Conservation (phyloP, 1,284 basidiomycete genomes). For the Omphalotus olearius region DNA sequence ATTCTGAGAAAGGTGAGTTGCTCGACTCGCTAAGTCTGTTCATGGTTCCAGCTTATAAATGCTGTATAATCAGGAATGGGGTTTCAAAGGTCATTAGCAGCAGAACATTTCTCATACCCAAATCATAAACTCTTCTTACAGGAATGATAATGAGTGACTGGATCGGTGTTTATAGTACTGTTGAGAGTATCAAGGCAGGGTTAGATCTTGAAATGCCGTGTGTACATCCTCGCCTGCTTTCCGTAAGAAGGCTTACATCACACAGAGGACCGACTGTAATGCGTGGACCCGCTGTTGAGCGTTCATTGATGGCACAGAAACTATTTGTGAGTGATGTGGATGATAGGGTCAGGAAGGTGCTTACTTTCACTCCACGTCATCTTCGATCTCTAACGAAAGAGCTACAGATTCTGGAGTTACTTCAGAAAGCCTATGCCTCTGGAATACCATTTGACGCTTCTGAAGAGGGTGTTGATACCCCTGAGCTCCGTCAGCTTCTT, state of each 20-base stretch:
- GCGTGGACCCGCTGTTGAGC: conserved; percentile 39
- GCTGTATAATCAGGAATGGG: conserved; percentile 35
- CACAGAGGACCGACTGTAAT: conserved; percentile 40
- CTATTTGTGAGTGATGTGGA: conserved; percentile 35
- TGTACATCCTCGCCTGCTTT: conserved; percentile 9
- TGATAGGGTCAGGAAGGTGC: conserved; percentile 32
- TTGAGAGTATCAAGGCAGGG: conserved; percentile 49
- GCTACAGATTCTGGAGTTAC: conserved; percentile 33
- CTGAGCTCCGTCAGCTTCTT: conserved; percentile 36
- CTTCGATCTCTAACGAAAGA: conserved; percentile 19
- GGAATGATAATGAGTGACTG: conserved; percentile 48
- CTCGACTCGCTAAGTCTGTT: neutral
- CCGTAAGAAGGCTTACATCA: neutral
- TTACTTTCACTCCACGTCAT: conserved; percentile 7
- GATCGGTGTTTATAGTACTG: conserved; percentile 47
- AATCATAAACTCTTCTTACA: conserved; percentile 7
- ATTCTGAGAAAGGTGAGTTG: conserved; percentile 36
- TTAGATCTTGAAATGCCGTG: conserved; percentile 58
- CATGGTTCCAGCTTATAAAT: neutral
- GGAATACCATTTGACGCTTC: conserved; percentile 38
- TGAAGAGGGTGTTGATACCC: conserved; percentile 38
- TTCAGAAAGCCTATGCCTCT: conserved; percentile 35
- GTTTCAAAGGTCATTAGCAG: conserved; percentile 29
- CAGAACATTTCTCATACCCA: neutral
- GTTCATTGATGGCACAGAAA: conserved; percentile 37